These are phyloP conservation scores for Flaveria brownii DNA, from an alignment of 129 eudicot species.

Conservation along the genomic window DNA sequence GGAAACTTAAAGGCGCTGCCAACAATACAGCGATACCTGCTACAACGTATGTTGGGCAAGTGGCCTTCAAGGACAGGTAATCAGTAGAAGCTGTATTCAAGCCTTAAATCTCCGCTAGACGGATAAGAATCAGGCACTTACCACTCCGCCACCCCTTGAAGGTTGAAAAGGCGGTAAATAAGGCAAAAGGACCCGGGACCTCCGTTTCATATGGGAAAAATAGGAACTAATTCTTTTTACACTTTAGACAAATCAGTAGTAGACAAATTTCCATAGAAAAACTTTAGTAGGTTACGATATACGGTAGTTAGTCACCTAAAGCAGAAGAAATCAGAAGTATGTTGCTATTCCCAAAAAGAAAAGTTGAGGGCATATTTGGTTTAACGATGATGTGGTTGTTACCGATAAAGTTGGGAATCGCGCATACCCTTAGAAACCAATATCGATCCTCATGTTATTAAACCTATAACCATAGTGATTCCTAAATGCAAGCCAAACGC, in stretches of 20 bases:
- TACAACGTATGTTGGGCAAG: not conserved
- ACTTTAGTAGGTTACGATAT: not conserved
- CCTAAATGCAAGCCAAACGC: too few species aligned
- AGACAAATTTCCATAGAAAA: not conserved
- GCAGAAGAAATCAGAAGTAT: too few species aligned
- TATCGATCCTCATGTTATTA: too few species aligned
- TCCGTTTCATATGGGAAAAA: too few species aligned
- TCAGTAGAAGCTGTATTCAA: not conserved
- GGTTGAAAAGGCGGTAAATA: not conserved
- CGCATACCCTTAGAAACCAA: too few species aligned
- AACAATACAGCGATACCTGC: not conserved
- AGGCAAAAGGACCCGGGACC: too few species aligned
- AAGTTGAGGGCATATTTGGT: not conserved
- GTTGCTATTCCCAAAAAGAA: not conserved
- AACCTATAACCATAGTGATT: too few species aligned
- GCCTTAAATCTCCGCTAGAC: not conserved
- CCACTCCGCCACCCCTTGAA: not conserved
- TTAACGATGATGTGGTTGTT: not conserved
- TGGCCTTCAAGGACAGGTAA: not conserved
- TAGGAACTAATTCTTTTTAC: too few species aligned
- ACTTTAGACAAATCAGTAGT: too few species aligned
- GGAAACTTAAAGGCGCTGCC: not conserved
- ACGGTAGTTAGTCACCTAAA: too few species aligned
- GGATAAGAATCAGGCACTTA: not conserved
- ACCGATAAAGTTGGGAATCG: not conserved